Evolutionary conservation across 1,139 yeast species (phyloP).

Genomic region (Pichia sp.): DNA sequence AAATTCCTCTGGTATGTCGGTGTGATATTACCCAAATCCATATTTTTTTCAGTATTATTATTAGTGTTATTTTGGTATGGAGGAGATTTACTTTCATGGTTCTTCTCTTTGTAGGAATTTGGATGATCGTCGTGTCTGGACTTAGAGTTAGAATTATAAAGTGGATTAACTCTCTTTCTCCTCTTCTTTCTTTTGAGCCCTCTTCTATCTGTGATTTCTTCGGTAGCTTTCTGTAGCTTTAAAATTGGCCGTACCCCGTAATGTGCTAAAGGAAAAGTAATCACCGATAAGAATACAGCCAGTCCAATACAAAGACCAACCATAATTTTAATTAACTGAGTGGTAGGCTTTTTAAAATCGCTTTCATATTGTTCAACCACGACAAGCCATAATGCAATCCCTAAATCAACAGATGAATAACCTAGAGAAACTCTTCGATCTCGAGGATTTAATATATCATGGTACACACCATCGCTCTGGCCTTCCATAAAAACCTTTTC

Average conservation of each 20-base stretch:
- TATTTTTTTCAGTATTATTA: background rate
- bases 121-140: background rate
- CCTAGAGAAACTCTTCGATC: constrained; percentile 60
- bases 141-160: background rate
- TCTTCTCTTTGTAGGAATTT: background rate
- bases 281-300: constrained; percentile 62
- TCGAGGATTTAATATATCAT: constrained; percentile 35
- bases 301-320: constrained; percentile 76
- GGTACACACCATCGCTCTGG: constrained; percentile 39
- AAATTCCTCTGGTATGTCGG: background rate
- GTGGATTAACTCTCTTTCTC: constrained; percentile 6
- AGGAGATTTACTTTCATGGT: background rate
- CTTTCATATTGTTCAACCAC: constrained; percentile 57
- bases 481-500: constrained; percentile 11
- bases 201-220: constrained; percentile 35
- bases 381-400: constrained; percentile 63
- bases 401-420: constrained; percentile 46
- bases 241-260: constrained; percentile 82
- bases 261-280: constrained; percentile 78
- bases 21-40: background rate
- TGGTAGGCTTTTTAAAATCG: constrained; percentile 56
- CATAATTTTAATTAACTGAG: constrained; percentile 55
- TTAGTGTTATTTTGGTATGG: background rate
- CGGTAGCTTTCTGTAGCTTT: constrained; percentile 76
- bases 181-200: constrained; percentile 18